Conservation (phyloP, 805 yeast species). For the Teunomyces atbi region DNA sequence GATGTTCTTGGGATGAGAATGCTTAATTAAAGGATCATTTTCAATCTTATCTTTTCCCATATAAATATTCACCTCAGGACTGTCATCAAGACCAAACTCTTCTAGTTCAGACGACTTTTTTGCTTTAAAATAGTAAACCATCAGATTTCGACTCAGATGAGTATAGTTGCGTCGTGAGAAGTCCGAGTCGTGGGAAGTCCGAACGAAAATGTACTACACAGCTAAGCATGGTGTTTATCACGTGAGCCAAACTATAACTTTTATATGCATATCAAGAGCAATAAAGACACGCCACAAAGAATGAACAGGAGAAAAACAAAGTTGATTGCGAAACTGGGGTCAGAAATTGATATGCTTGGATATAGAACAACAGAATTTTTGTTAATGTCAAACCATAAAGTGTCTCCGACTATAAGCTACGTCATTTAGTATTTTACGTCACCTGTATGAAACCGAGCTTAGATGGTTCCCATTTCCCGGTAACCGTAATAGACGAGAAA, state of each 20-base stretch:
- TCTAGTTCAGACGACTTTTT: constrained; percentile 14
- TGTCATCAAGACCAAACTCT: constrained; percentile 20
- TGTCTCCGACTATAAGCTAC: too few species aligned
- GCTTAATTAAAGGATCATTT: constrained; percentile 52
- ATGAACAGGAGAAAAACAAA: too few species aligned
- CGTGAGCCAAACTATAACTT: background rate
- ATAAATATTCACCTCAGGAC: constrained; percentile 37
- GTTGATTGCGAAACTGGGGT: too few species aligned
- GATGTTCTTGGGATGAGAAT: constrained; percentile 62
- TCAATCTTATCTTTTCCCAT: constrained; percentile 78
- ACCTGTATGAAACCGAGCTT: too few species aligned
- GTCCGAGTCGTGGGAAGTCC: background rate
- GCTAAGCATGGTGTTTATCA: too few species aligned
- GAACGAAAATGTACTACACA: too few species aligned
- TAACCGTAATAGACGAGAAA: background rate
- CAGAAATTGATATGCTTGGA: too few species aligned
- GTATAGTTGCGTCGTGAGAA: background rate
- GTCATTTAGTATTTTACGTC: too few species aligned
- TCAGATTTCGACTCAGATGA: constrained; percentile 4
- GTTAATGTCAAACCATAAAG: too few species aligned
- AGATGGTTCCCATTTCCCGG: background rate
- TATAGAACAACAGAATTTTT: too few species aligned
- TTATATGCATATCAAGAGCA: too few species aligned
- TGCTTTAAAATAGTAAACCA: constrained; percentile 34
- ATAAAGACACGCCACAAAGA: too few species aligned